Evolutionary conservation across 495 filamentous ascomycete species (phyloP).

Genomic region (Hypomontagnella monticulosa): DNA sequence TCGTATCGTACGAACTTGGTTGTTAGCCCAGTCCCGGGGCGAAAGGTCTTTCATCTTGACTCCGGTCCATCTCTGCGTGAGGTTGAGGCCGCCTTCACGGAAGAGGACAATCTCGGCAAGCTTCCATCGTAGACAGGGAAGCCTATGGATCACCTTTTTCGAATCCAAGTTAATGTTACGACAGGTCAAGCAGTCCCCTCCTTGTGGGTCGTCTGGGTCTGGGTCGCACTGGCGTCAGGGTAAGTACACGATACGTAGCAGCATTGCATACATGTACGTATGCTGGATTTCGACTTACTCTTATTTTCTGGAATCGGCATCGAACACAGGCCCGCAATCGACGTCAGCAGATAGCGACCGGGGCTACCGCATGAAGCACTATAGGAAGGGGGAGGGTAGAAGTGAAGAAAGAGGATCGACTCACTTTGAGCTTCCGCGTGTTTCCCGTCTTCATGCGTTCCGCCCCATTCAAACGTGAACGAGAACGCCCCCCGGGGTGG

Average conservation of each 20-base stretch:
- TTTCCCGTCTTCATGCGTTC: slow-evolving; percentile 46
- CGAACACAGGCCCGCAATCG: slow-evolving; percentile 51
- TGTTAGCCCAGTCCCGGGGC: slow-evolving; percentile 37
- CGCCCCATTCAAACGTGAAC: slow-evolving; percentile 20
- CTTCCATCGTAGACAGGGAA: slow-evolving; percentile 54
- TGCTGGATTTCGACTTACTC: slow-evolving; percentile 46
- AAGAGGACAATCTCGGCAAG: slow-evolving; percentile 49
- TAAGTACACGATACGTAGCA: slow-evolving; percentile 20
- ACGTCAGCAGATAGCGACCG: slow-evolving; percentile 22
- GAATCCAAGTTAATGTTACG: slow-evolving; percentile 45
- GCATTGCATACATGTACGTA: slow-evolving; percentile 8
- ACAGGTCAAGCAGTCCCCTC: slow-evolving; percentile 49
- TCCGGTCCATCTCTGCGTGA: slow-evolving; percentile 53
- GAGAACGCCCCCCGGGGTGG: slow-evolving; percentile 20
- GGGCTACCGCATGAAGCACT: background rate
- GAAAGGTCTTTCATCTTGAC: slow-evolving; percentile 51
- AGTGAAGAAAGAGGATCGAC: background rate
- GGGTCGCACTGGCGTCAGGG: slow-evolving; percentile 35
- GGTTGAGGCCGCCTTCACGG: slow-evolving; percentile 50
- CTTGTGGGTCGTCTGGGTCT: slow-evolving; percentile 44
- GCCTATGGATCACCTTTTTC: slow-evolving; percentile 57
- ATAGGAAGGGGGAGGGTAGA: background rate
- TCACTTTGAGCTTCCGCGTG: slow-evolving; percentile 47
- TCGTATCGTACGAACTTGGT: slow-evolving; percentile 37
- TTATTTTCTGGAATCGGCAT: slow-evolving; percentile 55